Evolutionary conservation across 1,284 basidiomycete species (phyloP).

Genomic region (Xerocomus amazonicus): DNA sequence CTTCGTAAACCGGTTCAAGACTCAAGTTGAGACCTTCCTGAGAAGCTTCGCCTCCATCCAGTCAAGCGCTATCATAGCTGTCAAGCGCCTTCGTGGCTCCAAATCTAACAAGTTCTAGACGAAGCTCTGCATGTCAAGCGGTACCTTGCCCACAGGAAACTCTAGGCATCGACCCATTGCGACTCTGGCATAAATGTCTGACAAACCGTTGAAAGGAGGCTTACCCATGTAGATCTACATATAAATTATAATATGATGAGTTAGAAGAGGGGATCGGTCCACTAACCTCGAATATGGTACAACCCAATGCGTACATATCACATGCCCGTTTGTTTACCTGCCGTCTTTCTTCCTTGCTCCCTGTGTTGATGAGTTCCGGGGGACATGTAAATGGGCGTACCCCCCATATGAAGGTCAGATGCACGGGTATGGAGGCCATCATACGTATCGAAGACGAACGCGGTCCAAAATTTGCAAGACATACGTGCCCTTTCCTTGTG

Average conservation of each 20-base stretch:
- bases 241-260: background rate
- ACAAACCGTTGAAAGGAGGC: constrained; percentile 8
- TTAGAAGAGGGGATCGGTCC: background rate
- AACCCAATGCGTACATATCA: constrained; percentile 31
- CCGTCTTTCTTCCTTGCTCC: constrained; percentile 3
- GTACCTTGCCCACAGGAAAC: constrained; percentile 14
- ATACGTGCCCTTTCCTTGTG: constrained; percentile 20
- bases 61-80: too few species aligned
- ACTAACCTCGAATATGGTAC: constrained; percentile 28
- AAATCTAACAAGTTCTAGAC: too few species aligned
- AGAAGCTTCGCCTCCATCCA: too few species aligned
- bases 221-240: constrained; percentile 17
- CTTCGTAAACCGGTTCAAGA: too few species aligned
- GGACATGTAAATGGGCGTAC: constrained; percentile 25
- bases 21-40: too few species aligned
- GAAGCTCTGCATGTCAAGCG: background rate
- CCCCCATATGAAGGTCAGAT: constrained; percentile 6
- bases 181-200: background rate
- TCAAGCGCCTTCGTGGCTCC: too few species aligned
- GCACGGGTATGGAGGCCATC: constrained; percentile 11
- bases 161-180: constrained; percentile 1
- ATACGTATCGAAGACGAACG: too few species aligned
- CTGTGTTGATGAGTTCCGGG: constrained; percentile 19
- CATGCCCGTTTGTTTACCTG: constrained; percentile 24
- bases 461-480: constrained; percentile 29